A percentile compares a stretch with the other conserved stretches of the same genome.
phyloP scores from a whole-genome alignment of 108 stramenopile species.

The Nitzschia palea region DNA sequence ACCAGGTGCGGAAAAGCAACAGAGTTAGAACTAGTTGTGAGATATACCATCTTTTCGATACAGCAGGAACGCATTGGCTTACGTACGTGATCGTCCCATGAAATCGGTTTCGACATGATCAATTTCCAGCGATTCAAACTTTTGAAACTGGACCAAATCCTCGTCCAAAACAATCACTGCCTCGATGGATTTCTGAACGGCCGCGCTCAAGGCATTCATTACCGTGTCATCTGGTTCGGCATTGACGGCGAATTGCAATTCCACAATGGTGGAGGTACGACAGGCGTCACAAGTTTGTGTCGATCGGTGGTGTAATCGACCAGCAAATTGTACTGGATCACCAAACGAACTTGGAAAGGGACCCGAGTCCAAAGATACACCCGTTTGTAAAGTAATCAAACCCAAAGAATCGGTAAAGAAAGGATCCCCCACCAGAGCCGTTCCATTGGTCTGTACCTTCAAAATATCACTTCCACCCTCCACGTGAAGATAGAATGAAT shows the following conservation, averaged over 20 bases:
- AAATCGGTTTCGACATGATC: conserved; percentile 1
- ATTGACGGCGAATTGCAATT: conserved; percentile 16
- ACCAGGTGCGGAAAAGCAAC: too few relatives aligned
- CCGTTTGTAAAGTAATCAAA: background rate
- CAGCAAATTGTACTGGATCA: conserved; percentile 3
- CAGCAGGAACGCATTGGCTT: background rate
- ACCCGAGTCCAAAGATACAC: background rate
- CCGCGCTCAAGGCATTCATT: background rate
- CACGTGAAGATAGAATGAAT: conserved; percentile 16
- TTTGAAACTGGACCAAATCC: background rate
- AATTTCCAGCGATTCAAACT: conserved; percentile 6
- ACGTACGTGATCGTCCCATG: conserved; percentile 10
- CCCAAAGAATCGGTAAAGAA: background rate
- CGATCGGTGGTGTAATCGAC: conserved; percentile 6
- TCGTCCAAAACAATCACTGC: conserved; percentile 8
- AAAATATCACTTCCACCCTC: background rate
- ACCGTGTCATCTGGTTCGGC: conserved; percentile 1
- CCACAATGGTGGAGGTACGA: background rate
- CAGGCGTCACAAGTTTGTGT: background rate
- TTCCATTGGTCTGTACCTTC: background rate
- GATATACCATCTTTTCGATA: too few relatives aligned
- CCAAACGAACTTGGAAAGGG: conserved; percentile 3
- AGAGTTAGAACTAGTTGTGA: too few relatives aligned
- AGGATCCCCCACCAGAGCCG: background rate
- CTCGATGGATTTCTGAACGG: conserved; percentile 2